Conservation (phyloP, 306 rosid species). For the Nissolia schottii region DNA sequence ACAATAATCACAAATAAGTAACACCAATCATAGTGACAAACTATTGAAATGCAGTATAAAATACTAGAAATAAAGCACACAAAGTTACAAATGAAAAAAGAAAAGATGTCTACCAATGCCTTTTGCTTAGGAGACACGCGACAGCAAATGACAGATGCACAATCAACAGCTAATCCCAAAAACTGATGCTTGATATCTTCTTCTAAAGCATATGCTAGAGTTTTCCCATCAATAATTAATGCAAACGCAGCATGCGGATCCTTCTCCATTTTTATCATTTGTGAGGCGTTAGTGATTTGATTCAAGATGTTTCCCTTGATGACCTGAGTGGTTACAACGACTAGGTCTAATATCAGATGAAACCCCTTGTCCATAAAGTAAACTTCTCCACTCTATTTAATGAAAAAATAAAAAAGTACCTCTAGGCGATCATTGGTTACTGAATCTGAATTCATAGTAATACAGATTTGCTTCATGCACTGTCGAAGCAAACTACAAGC, state of each 20-base stretch:
- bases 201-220: slow-evolving; percentile 74
- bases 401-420: slow-evolving; percentile 47
- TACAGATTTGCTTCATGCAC: slow-evolving; percentile 91
- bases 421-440: slow-evolving; percentile 49
- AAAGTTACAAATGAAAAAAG: background rate
- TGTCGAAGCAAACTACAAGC: slow-evolving; percentile 96
- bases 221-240: slow-evolving; percentile 93
- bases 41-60: slow-evolving; percentile 8
- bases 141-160: slow-evolving; percentile 96
- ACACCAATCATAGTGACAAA: slow-evolving; percentile 15
- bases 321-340: slow-evolving; percentile 53
- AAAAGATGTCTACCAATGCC: slow-evolving; percentile 70
- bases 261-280: slow-evolving; percentile 80
- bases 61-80: background rate
- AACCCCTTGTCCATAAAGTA: slow-evolving; percentile 31
- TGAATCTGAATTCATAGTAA: slow-evolving; percentile 44
- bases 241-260: slow-evolving; percentile 99
- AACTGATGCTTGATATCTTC: slow-evolving; percentile 80
- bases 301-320: slow-evolving; percentile 69
- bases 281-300: slow-evolving; percentile 82
- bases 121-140: slow-evolving; percentile 98
- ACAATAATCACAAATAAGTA: slow-evolving; percentile 3
- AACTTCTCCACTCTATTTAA: slow-evolving; percentile 6
- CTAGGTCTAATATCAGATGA: slow-evolving; percentile 47
- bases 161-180: slow-evolving; percentile 86